These are phyloP conservation scores for Fusarium dlaminii DNA, from an alignment of 2,329 filamentous ascomycete genomes.

Conservation along the genomic window DNA sequence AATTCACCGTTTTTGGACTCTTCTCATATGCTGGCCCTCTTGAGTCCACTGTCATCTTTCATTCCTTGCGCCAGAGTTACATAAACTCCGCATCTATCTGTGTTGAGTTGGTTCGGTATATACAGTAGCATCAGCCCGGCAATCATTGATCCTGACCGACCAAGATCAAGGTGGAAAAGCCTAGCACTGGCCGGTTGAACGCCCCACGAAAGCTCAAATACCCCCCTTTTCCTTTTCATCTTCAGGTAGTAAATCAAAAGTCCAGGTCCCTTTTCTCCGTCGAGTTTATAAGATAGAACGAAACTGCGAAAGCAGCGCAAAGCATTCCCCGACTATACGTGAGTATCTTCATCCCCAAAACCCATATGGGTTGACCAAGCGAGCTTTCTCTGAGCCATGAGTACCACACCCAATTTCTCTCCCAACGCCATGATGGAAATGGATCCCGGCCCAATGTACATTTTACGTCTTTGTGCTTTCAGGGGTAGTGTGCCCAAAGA, in stretches of 20 bases:
- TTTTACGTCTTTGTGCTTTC: conserved; percentile 18
- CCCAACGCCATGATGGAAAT: conserved; percentile 37
- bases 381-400: conserved; percentile 7
- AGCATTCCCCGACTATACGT: neutral
- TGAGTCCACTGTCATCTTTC: conserved; percentile 7
- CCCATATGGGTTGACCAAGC: conserved; percentile 17
- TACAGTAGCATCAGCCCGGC: conserved; percentile 23
- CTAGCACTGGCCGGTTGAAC: conserved; percentile 39
- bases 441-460: conserved; percentile 27
- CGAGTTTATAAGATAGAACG: neutral
- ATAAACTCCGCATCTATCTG: conserved; percentile 29
- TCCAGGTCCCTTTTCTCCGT: conserved; percentile 5
- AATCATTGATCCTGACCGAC: neutral
- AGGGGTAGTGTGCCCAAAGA: conserved; percentile 10
- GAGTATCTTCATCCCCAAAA: neutral
- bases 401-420: neutral
- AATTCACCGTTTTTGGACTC: conserved; percentile 6
- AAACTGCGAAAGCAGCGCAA: conserved; percentile 1
- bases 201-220: conserved; percentile 33
- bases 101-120: conserved; percentile 24
- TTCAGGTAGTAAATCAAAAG: conserved; percentile 18
- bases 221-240: conserved; percentile 5
- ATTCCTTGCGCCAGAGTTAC: conserved; percentile 10
- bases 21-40: neutral
- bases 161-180: conserved; percentile 10